A percentile compares a stretch with the other conserved stretches of the same genome.
phyloP scores from a whole-genome alignment of 75 land plant genomes.

The Pinus taeda region DNA sequence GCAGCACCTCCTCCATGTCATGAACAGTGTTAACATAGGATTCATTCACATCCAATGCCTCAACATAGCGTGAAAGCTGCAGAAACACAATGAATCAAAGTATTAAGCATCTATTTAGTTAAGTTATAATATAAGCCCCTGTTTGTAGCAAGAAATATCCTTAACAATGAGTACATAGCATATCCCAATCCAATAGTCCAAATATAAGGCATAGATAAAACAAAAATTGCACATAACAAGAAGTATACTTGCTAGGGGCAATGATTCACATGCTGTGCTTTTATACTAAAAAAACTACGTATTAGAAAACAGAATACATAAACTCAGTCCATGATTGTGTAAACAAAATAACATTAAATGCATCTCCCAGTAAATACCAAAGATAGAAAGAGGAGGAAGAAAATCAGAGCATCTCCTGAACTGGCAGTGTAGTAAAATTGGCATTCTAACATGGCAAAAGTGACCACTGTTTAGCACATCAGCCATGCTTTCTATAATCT shows the following conservation, averaged over 20 bases:
- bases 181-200: neutral
- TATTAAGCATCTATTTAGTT: neutral
- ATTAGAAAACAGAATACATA: neutral
- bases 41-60: conserved; percentile 40
- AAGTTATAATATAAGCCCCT: neutral
- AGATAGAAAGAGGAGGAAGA: too few species aligned
- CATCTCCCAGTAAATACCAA: neutral
- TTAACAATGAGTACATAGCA: neutral
- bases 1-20: conserved; percentile 93
- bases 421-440: neutral
- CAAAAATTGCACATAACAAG: neutral
- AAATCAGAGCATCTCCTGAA: neutral
- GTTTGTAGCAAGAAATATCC: neutral
- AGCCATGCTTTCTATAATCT: neutral
- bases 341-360: neutral
- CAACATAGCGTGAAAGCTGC: conserved; percentile 54
- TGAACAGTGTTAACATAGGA: conserved; percentile 72
- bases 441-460: neutral
- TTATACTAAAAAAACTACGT: neutral
- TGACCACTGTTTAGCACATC: neutral
- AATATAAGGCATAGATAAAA: neutral
- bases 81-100: neutral
- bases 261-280: neutral
- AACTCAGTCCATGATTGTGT: neutral
- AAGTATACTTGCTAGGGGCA: neutral